Conservation (phyloP, 106 monocot species). For the Dendrobium officinale region DNA sequence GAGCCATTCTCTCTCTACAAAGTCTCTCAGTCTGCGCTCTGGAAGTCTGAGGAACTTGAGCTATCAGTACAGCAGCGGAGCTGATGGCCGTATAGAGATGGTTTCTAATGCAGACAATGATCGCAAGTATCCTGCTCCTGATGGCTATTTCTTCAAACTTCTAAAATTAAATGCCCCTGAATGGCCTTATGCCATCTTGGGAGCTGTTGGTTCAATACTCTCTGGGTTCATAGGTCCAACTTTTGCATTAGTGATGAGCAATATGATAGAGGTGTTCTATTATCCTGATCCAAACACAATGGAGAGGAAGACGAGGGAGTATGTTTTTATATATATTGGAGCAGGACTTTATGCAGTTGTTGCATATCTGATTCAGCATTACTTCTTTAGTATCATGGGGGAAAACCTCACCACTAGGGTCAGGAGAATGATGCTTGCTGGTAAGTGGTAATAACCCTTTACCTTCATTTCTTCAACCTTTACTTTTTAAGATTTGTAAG, state of each 20-base stretch:
- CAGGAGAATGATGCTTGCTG: slow-evolving; percentile 94
- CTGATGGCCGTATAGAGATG: slow-evolving; percentile 96
- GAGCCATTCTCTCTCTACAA: slow-evolving; percentile 93
- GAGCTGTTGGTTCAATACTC: slow-evolving; percentile 80
- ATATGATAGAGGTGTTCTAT: slow-evolving; percentile 99
- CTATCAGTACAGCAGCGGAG: slow-evolving; percentile 96
- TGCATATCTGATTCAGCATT: slow-evolving; percentile 94
- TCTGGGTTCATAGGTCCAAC: slow-evolving; percentile 98
- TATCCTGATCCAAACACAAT: slow-evolving; percentile 69
- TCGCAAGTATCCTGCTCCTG: slow-evolving; percentile 83
- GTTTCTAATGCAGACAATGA: slow-evolving; percentile 90
- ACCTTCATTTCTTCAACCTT: not conserved
- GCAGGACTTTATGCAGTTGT: slow-evolving; percentile 94
- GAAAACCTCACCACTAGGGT: slow-evolving; percentile 98
- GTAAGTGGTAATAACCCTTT: slow-evolving; percentile 20
- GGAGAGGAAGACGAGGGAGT: slow-evolving; percentile 89
- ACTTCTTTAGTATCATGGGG: slow-evolving; percentile 99
- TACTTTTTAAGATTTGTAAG: not conserved
- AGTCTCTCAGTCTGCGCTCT: slow-evolving; percentile 78
- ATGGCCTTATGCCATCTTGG: slow-evolving; percentile 86
- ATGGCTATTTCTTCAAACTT: slow-evolving; percentile 84
- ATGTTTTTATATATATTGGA: slow-evolving; percentile 92
- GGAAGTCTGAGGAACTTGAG: slow-evolving; percentile 91
- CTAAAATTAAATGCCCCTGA: slow-evolving; percentile 94
- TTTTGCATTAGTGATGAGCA: slow-evolving; percentile 96